Base-by-base conservation (phyloP, 768 basidiomycete genomes). In the Filobasidium wieringae region DNA sequence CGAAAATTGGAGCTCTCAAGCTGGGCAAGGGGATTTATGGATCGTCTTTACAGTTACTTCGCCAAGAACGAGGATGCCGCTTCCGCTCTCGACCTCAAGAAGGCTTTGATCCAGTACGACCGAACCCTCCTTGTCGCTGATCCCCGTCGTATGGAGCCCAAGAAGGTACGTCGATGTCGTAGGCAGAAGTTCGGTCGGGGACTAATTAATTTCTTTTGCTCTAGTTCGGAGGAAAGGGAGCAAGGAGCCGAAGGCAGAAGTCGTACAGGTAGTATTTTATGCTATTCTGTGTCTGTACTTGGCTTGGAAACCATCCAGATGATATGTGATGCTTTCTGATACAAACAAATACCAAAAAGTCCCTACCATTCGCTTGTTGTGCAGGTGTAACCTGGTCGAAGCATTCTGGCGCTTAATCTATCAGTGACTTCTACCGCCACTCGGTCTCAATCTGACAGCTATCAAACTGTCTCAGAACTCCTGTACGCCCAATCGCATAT, bases 41-140 rank as follows among this genome's bases (percentile, higher is more conserved):
- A 19, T n/a, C 8, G 6, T 30, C 22, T n/a, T 7, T 39, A 1
- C 57, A 73, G 72, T 32, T 75, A 69, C 81, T 91, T 93, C 76
- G 87, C 90, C 77, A 99, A 97, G 78, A 96, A 96, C 80, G 80
- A 90, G 74, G 95, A 99, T 74, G 95, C 95, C 63, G 91, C 84
- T 76, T 90, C 87, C 68, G 90, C 93, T 26, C 83, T 99, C 77
- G 92, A 93, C 78, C 75, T 99, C 78, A 96, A 95, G 84, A 97
- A 97, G 82, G 88, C 87, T 76, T 78, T 97, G 66, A 87, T 95
- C 62, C 84, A 88, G 15, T 97, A 97, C 76, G 95, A 99, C 80
- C 80, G 74, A 63, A 66, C 72, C 59, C 68, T 74, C 87, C 69
- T 75, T 58, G 73, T 75, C 63, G 74, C 74, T 65, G 74, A 75